Base-by-base conservation (phyloP, 2,329 filamentous ascomycete species). In the Aspergillus fischeri region DNA sequence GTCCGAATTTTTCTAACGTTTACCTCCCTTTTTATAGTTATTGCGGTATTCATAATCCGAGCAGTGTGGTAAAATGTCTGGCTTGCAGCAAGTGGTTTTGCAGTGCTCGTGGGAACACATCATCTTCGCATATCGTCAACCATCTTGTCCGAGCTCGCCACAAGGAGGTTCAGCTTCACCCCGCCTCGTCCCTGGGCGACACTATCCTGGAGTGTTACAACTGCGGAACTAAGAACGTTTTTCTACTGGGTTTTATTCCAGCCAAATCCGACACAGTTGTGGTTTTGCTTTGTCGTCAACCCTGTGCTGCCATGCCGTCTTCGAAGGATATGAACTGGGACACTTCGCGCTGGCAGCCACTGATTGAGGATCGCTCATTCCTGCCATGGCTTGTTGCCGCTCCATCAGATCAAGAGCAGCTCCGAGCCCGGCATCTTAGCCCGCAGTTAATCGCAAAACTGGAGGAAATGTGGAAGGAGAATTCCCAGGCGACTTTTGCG, bases 321-420 rank as follows among this genome's bases (percentile, higher is more conserved):
- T 93, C 91, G 63, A 99, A 99, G 77, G 94, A 99, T 70, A 97
- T 99, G 92, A 99, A 94, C 74, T 99, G 94, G 94, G 94, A 99
- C 73, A 95, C 92, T 5, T 96, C 93, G 27, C 87, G 92, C 71
- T 99, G 94, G 94, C 92, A 97, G 73, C 94, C 94, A 11, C 81
- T 99, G 57, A 97, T 99, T 63, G 92, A 97, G 75, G 94, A 99
- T 70, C 91, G 94, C 51, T 94, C 92, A 17, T 99, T 99, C 72
- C 78, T 99, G 41, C 84, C 89, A 42, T 99, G 94, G 94, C 89
- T 99, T 25, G 93, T 99, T 7, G 86, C 87, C 49, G 82, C 89
- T 9, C 94, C 94, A 1, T 90, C 90, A 35, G 95, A 99, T 70
- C 90, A 94, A 65, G 94, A 99, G 77, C 94, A 97, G 76, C 87